These are phyloP conservation scores for Botrytis hyacinthi DNA, from an alignment of 2,329 filamentous ascomycete genomes.

Conservation along the genomic window DNA sequence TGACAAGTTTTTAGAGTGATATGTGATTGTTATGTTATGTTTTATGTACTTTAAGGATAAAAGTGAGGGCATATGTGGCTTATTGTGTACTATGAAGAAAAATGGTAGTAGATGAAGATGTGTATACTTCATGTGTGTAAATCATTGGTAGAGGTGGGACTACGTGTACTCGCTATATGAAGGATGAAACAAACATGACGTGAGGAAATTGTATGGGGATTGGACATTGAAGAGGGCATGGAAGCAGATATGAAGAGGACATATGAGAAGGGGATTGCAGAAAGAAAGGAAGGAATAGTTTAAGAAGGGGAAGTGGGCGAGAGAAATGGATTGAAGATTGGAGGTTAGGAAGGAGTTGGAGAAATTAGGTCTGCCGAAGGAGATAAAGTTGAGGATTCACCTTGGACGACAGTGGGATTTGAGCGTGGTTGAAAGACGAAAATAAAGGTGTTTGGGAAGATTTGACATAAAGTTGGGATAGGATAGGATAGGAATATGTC, in stretches of 20 bases:
- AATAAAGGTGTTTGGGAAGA: not conserved
- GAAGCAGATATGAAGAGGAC: not conserved
- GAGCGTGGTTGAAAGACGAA: not conserved
- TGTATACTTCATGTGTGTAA: not conserved
- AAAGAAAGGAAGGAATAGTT: not conserved
- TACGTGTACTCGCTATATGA: not conserved
- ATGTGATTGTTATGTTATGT: not conserved
- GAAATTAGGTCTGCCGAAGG: not conserved
- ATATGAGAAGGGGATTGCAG: not conserved
- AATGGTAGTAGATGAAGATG: not conserved
- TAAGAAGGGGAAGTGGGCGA: not conserved
- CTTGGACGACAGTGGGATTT: not conserved
- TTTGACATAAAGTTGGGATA: not conserved
- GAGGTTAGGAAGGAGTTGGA: not conserved
- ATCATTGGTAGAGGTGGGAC: not conserved
- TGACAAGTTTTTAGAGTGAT: not conserved
- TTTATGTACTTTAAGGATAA: not conserved
- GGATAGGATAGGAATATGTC: not conserved
- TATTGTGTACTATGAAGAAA: not conserved
- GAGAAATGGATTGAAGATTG: not conserved
- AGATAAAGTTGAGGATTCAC: not conserved
- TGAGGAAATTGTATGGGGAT: not conserved
- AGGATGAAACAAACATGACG: not conserved
- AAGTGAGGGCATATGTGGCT: not conserved
- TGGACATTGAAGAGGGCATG: not conserved